phyloP scores from a whole-genome alignment of 345 rosid genomes.

The Populus pruinosa region DNA sequence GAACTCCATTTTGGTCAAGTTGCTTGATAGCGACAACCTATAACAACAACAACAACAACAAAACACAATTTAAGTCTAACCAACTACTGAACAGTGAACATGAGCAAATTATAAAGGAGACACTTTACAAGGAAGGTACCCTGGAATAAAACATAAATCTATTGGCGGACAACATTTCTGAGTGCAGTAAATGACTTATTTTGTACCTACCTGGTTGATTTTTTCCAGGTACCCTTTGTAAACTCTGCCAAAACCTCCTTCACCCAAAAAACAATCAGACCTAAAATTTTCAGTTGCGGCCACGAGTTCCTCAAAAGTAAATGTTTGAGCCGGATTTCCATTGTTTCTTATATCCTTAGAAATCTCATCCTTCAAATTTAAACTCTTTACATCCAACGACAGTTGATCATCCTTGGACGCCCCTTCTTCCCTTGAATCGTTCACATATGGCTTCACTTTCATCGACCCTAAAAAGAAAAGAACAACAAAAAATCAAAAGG shows the following conservation, averaged over 20 bases:
- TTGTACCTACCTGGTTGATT: slow-evolving; percentile 47
- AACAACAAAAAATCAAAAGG: neutral
- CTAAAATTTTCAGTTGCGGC: slow-evolving; percentile 62
- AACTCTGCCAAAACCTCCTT: slow-evolving; percentile 91
- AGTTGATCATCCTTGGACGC: slow-evolving; percentile 42
- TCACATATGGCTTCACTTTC: slow-evolving; percentile 41
- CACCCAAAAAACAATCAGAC: slow-evolving; percentile 65
- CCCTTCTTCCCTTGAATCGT: slow-evolving; percentile 33
- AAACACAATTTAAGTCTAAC: slow-evolving; percentile 3
- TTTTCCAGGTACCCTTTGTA: slow-evolving; percentile 59
- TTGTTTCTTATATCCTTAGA: slow-evolving; percentile 27
- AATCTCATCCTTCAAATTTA: slow-evolving; percentile 43
- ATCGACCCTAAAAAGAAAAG: slow-evolving; percentile 34
- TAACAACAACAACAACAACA: neutral
- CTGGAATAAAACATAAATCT: neutral
- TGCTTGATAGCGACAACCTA: slow-evolving; percentile 47
- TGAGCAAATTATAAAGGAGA: neutral
- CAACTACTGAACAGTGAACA: neutral
- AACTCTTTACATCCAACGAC: slow-evolving; percentile 42
- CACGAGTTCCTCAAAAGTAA: slow-evolving; percentile 57
- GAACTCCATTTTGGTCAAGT: slow-evolving; percentile 41
- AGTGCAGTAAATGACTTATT: neutral
- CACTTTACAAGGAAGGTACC: neutral
- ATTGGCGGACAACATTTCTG: neutral
- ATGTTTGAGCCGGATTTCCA: slow-evolving; percentile 41